phyloP scores from a whole-genome alignment of 208 protist genomes.

The Leishmania mexicana region DNA sequence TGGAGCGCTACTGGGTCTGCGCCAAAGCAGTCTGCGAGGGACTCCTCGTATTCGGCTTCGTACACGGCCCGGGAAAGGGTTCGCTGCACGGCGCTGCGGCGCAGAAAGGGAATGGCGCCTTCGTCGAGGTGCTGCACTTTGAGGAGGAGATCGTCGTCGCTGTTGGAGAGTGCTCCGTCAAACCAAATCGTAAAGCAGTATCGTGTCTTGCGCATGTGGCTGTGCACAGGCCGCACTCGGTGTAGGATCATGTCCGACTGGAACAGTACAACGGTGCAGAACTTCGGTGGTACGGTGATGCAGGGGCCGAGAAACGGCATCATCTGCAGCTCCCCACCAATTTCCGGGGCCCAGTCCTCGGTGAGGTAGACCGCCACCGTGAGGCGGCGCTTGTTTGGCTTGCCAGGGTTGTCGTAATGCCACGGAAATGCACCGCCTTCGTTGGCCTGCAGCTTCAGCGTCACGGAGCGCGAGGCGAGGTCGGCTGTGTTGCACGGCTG shows the following conservation, averaged over 20 bases:
- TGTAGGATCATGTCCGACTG: conserved; percentile 47
- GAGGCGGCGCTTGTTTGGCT: conserved; percentile 52
- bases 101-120: conserved; percentile 34
- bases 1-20: conserved; percentile 18
- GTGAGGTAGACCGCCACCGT: conserved; percentile 63
- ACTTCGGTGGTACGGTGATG: conserved; percentile 35
- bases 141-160: conserved; percentile 44
- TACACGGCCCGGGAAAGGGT: conserved; percentile 48
- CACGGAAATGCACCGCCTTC: conserved; percentile 56
- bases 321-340: conserved; percentile 48
- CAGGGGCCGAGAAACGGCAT: conserved; percentile 43
- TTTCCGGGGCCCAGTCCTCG: conserved; percentile 34
- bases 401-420: conserved; percentile 64
- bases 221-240: conserved; percentile 32
- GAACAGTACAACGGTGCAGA: conserved; percentile 51
- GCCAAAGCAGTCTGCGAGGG: conserved; percentile 48
- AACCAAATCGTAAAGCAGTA: conserved; percentile 73
- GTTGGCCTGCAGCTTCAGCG: conserved; percentile 67
- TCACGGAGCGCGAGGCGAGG: conserved; percentile 24
- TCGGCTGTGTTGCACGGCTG: conserved; percentile 23
- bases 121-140: conserved; percentile 35
- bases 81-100: conserved; percentile 46
- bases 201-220: conserved; percentile 12
- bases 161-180: conserved; percentile 43
- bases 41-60: conserved; percentile 39